Percentiles rank a stretch among this genome's conserved stretches.
Conservation (phyloP, 2,329 filamentous ascomycete species). For the Alternaria conjuncta region DNA sequence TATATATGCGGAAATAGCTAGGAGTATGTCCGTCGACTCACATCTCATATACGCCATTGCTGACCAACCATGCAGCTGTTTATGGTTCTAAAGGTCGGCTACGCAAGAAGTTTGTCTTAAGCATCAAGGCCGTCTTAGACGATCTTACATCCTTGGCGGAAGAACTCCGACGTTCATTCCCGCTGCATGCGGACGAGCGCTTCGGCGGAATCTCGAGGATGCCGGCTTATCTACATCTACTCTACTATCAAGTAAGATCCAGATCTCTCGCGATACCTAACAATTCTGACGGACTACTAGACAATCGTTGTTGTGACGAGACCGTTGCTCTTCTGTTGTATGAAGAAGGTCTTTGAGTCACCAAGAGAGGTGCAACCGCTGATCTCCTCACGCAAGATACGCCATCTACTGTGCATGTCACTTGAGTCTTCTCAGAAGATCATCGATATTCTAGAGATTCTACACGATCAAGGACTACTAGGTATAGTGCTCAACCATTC, state of each 20-base stretch:
- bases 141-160: conserved; percentile 50
- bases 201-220: conserved; percentile 52
- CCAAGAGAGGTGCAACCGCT: conserved; percentile 39
- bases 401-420: conserved; percentile 51
- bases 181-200: conserved; percentile 45
- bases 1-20: conserved; percentile 54
- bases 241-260: conserved; percentile 49
- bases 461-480: conserved; percentile 56
- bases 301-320: conserved; percentile 52
- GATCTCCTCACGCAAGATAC: conserved; percentile 47
- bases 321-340: conserved; percentile 53
- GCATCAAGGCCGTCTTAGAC: conserved; percentile 51
- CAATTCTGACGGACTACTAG: conserved; percentile 20
- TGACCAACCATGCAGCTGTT: conserved; percentile 39
- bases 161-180: conserved; percentile 49
- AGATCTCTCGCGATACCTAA: not conserved
- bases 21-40: conserved; percentile 44
- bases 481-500: conserved; percentile 40
- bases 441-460: conserved; percentile 51
- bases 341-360: conserved; percentile 46
- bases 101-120: conserved; percentile 46
- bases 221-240: conserved; percentile 47
- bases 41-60: not conserved
- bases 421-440: conserved; percentile 55
- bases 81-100: conserved; percentile 56